Evolutionary conservation across 768 basidiomycete species (phyloP), one percentile per base, ranked within the genome.

Genomic region (Hericium erinaceus): DNA sequence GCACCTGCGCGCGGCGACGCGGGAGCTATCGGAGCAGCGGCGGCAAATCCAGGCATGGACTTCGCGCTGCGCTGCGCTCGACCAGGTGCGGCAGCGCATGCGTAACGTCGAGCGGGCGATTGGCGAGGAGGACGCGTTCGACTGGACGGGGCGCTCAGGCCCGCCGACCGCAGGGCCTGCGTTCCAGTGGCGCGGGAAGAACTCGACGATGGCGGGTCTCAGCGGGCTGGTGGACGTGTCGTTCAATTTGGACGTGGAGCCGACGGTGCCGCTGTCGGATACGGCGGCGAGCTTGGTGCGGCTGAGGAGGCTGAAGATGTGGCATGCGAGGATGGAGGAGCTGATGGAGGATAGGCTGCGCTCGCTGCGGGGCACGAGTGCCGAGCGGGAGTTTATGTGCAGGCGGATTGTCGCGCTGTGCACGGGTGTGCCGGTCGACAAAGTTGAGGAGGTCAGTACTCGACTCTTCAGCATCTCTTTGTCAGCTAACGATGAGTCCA

Each of bases 301-400:
- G 66, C 70, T 98, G 65, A 76, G 87, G 64, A 75, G 94, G 67
- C 67, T 95, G 72, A 85, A 83, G 66, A 69, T 82, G 62, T 99
- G 95, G 95, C 85, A 97, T 68, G 67, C 78, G 57, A 77, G 91
- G 56, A 82, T 89, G 73, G 85, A 92, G 64, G 79, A 81, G 57
- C 65, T 95, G 59, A 80, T 95, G 70, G 75, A 81, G 61, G 77
- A 80, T 59, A 78, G 90, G 59, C 71, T 97, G 58, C 78, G 80
- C 65, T 76, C 77, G 37, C 70, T 95, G 61, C 83, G 89, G 63
- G 90, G 87, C 48, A 84, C 85, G 33, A 87, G 86, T 64, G 87
- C 87, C 16, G 92, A 93, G 72, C 92, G 89, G 72, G 90, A 94
- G 67, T 86, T 88, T 65, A 87, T 93, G 70, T 95, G 91, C 74